Conservation (phyloP, 495 filamentous ascomycete genomes). For the Talaromyces adpressus region DNA sequence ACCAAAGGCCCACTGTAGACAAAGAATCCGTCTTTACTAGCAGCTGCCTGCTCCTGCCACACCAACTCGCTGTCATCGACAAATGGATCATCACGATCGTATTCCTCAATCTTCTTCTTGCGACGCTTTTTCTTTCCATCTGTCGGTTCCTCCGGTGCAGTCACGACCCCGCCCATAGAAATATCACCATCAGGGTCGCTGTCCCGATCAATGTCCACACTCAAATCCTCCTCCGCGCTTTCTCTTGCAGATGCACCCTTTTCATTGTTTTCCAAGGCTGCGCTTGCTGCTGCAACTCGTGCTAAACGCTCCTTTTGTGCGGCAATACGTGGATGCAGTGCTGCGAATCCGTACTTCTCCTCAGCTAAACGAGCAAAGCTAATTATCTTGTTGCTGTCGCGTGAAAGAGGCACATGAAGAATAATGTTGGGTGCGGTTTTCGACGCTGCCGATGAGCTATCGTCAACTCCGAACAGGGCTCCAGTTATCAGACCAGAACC, state of each 20-base stretch:
- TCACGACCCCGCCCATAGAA: slow-evolving; percentile 57
- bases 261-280: slow-evolving; percentile 66
- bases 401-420: slow-evolving; percentile 71
- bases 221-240: slow-evolving; percentile 51
- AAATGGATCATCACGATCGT: slow-evolving; percentile 94
- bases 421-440: slow-evolving; percentile 73
- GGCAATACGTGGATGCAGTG: slow-evolving; percentile 82
- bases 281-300: slow-evolving; percentile 77
- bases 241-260: slow-evolving; percentile 56
- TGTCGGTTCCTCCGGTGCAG: slow-evolving; percentile 37
- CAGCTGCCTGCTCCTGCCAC: slow-evolving; percentile 93
- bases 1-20: slow-evolving; percentile 82
- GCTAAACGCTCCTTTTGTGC: slow-evolving; percentile 75
- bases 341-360: slow-evolving; percentile 89
- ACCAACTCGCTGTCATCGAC: slow-evolving; percentile 94
- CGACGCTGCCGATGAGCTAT: slow-evolving; percentile 32
- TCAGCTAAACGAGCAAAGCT: slow-evolving; percentile 94
- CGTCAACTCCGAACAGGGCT: slow-evolving; percentile 51
- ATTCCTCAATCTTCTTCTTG: slow-evolving; percentile 88
- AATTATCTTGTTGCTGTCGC: slow-evolving; percentile 78
- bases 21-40: slow-evolving; percentile 87
- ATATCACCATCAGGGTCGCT: slow-evolving; percentile 66
- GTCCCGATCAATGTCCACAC: slow-evolving; percentile 36
- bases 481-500: slow-evolving; percentile 63
- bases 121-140: slow-evolving; percentile 54